phyloP scores from a whole-genome alignment of 192 early-diverging fungal genomes.

The Rhizophlyctis rosea region DNA sequence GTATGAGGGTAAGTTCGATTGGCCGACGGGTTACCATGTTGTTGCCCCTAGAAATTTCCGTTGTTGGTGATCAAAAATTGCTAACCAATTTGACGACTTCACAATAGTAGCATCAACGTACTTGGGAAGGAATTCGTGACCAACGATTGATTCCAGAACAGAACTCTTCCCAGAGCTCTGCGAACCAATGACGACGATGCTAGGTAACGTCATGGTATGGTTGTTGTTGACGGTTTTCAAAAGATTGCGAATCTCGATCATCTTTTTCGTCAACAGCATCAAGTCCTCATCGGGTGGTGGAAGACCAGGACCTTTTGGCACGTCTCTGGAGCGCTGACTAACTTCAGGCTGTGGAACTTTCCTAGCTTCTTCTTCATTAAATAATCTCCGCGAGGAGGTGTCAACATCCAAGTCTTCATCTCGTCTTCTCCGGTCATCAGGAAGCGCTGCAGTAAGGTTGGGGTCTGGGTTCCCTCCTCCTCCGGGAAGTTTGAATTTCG shows the following conservation, averaged over 20 bases:
- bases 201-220: conserved; percentile 78
- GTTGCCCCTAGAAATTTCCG: conserved; percentile 74
- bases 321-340: too few species aligned
- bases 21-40: conserved; percentile 95
- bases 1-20: conserved; percentile 94
- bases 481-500: conserved; percentile 31
- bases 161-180: conserved; percentile 84
- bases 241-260: conserved; percentile 93
- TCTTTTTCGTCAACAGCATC: conserved; percentile 85
- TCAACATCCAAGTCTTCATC: too few species aligned
- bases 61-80: conserved; percentile 74
- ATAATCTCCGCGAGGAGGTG: too few species aligned
- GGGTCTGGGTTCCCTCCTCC: too few species aligned
- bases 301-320: conserved; percentile 31
- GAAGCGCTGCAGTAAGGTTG: not conserved
- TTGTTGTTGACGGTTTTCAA: conserved; percentile 80
- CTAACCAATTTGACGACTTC: conserved; percentile 40
- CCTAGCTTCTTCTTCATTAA: not conserved
- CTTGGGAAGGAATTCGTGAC: conserved; percentile 94
- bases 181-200: conserved; percentile 57
- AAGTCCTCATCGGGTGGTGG: conserved; percentile 72
- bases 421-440: not conserved
- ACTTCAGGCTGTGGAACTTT: too few species aligned
- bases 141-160: conserved; percentile 94
- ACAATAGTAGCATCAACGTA: conserved; percentile 32